Percentiles rank a stretch among this genome's conserved stretches.
These are phyloP conservation scores for Athelia psychrophila DNA, from an alignment of 1,284 basidiomycete genomes.

Conservation along the genomic window DNA sequence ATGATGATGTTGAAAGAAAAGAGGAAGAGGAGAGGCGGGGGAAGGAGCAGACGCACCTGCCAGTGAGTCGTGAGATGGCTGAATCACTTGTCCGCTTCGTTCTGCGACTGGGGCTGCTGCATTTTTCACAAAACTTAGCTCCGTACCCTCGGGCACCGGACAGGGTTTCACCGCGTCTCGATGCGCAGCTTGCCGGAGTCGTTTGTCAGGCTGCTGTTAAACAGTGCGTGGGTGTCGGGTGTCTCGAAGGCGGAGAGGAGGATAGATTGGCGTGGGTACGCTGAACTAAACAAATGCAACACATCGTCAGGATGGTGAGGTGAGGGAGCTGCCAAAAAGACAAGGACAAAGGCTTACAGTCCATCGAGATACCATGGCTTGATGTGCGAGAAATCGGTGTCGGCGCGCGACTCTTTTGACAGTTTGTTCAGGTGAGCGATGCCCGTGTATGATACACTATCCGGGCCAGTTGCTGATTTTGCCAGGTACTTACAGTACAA, in stretches of 20 bases:
- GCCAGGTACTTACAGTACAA: constrained; percentile 94
- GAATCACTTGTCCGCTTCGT: constrained; percentile 88
- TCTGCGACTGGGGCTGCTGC: constrained; percentile 63
- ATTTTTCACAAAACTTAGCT: constrained; percentile 74
- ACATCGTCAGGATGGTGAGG: not conserved
- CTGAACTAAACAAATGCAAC: constrained; percentile 45
- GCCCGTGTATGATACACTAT: constrained; percentile 93
- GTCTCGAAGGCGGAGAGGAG: constrained; percentile 89
- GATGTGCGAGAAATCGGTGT: constrained; percentile 94
- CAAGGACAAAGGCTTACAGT: constrained; percentile 54
- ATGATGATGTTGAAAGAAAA: no score
- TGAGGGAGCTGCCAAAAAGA: not conserved
- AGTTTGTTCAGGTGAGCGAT: constrained; percentile 81
- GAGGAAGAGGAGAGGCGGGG: no score
- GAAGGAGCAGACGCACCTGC: no score
- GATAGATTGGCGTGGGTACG: constrained; percentile 86
- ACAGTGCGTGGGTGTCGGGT: constrained; percentile 83
- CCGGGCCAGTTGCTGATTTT: constrained; percentile 4
- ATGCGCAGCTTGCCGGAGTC: constrained; percentile 80
- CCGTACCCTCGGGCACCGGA: constrained; percentile 79
- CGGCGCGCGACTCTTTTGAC: constrained; percentile 89
- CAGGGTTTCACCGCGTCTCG: constrained; percentile 65
- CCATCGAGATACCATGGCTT: constrained; percentile 98
- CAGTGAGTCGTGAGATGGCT: constrained; percentile 84
- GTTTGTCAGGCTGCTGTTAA: constrained; percentile 69